A percentile compares a stretch with the other conserved stretches of the same genome.
These are phyloP conservation scores for Saprolegnia diclina DNA, from an alignment of 352 stramenopile genomes.

Conservation along the genomic window DNA sequence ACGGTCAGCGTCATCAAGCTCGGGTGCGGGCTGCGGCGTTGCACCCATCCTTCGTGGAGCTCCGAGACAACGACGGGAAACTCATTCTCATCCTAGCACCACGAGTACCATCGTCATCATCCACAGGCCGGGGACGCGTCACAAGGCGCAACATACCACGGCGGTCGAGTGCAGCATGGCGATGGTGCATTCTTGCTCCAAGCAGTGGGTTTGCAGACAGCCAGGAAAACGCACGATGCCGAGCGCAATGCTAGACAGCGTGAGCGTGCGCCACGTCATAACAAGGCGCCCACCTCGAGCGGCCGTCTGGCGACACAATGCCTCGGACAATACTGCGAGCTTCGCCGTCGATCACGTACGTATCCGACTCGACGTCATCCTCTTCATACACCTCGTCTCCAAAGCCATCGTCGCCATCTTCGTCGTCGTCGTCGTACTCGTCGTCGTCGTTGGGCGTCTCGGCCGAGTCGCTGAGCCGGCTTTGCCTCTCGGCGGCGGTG, in stretches of 20 bases:
- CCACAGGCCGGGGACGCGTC: not conserved
- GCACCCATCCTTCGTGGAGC: not conserved
- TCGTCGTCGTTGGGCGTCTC: not conserved
- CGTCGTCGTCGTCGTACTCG: not conserved
- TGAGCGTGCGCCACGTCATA: too few relatives aligned
- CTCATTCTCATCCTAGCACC: not conserved
- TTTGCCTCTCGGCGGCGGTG: too few relatives aligned
- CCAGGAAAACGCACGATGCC: not conserved
- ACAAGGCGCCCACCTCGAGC: not conserved
- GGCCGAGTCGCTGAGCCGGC: too few relatives aligned
- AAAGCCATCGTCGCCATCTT: not conserved
- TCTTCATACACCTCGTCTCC: not conserved
- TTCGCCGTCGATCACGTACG: not conserved
- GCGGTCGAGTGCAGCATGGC: not conserved
- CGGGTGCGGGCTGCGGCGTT: not conserved
- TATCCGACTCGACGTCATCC: not conserved
- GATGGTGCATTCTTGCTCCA: not conserved
- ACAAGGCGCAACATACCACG: not conserved
- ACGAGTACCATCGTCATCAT: not conserved
- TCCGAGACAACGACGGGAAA: not conserved
- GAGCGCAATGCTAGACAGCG: not conserved
- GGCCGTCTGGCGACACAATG: not conserved
- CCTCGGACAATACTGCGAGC: not conserved
- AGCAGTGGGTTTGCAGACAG: not conserved
- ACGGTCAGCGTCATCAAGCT: not conserved